Evolutionary conservation across 106 monocot species (phyloP).

Genomic region (Platanthera zijinensis): DNA sequence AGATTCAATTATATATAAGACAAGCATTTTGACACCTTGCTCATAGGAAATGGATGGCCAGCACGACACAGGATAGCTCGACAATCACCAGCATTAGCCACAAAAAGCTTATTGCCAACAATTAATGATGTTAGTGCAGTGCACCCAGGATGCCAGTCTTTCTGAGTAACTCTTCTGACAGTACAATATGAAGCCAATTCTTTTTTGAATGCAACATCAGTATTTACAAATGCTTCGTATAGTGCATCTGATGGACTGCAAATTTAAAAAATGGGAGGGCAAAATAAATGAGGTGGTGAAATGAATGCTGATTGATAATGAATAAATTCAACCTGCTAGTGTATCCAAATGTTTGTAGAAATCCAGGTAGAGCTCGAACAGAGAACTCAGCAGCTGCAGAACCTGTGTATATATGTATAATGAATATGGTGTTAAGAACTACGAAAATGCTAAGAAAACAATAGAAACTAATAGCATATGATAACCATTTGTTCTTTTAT

Average conservation of each 20-base stretch:
- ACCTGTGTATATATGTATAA: conserved; percentile 33
- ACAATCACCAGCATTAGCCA: conserved; percentile 99
- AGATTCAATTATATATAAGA: not conserved
- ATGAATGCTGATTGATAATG: not conserved
- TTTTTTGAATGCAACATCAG: conserved; percentile 77
- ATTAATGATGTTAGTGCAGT: conserved; percentile 71
- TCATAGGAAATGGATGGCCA: conserved; percentile 67
- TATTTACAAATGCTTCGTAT: conserved; percentile 67
- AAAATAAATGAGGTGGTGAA: not conserved
- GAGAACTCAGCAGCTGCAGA: conserved; percentile 95
- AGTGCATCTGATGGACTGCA: conserved; percentile 79
- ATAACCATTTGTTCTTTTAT: not conserved
- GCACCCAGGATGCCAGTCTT: conserved; percentile 92
- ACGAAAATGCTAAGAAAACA: not conserved
- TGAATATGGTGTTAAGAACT: not conserved
- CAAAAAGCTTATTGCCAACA: conserved; percentile 61
- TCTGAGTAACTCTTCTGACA: conserved; percentile 51
- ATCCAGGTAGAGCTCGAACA: conserved; percentile 71
- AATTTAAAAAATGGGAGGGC: conserved; percentile 9
- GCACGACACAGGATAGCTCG: conserved; percentile 67
- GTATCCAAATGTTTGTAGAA: conserved; percentile 32
- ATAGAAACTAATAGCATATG: not conserved
- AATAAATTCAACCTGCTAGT: conserved; percentile 30
- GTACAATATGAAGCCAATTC: conserved; percentile 36
- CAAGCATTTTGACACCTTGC: conserved; percentile 35